phyloP scores from a whole-genome alignment of 2,329 filamentous ascomycete species.

The Pyricularia sp. region DNA sequence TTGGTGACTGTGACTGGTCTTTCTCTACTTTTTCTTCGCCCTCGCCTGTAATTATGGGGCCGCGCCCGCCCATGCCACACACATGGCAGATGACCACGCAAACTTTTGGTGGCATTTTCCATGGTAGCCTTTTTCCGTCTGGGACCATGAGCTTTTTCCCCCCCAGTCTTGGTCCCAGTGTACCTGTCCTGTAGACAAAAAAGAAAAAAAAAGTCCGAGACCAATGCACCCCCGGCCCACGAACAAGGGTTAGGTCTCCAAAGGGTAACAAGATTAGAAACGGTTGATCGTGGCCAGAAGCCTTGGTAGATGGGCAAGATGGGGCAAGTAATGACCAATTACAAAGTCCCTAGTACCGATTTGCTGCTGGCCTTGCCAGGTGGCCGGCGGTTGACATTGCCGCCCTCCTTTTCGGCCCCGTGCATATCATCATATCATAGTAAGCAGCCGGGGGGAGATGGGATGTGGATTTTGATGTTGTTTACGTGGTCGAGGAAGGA shows the following conservation, averaged over 20 bases:
- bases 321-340: background rate
- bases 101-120: background rate
- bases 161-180: too few relatives aligned
- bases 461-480: background rate
- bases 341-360: background rate
- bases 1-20: background rate
- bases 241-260: constrained; percentile 1
- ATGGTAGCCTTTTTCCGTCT: background rate
- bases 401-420: background rate
- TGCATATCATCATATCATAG: background rate
- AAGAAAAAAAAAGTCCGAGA: background rate
- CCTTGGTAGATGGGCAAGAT: background rate
- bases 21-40: too few relatives aligned
- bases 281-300: constrained; percentile 2
- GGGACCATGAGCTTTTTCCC: too few relatives aligned
- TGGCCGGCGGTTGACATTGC: background rate
- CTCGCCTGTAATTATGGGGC: background rate
- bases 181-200: background rate
- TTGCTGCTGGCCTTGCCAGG: background rate
- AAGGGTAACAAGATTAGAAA: constrained; percentile 3
- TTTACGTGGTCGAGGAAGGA: too few relatives aligned
- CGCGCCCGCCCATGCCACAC: background rate
- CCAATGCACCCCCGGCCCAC: background rate
- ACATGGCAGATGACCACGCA: background rate
- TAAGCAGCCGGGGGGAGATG: background rate